Base-by-base conservation (phyloP, 305 asterid species). In the Plantago coronopus region DNA sequence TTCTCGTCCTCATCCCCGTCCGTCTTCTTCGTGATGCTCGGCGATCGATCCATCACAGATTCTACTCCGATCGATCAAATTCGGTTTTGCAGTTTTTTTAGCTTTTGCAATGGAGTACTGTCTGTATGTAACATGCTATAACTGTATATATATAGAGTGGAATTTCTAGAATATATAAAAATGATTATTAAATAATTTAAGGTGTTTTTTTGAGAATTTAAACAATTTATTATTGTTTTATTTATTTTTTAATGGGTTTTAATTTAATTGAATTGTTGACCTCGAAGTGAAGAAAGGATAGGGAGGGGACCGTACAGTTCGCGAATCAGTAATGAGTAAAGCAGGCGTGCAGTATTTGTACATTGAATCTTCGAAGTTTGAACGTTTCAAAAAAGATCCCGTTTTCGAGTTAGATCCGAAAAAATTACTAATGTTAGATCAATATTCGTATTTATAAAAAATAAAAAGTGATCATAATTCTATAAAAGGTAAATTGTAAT, bases 31-130 rank as follows among this genome's bases (percentile, higher is more conserved):
- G 29, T 50, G 42, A 48, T 43, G 71, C 89, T 80, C 20, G 48
- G 34, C 1, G 89, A 80, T 3, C 83, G 76, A 51, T 83, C 89
- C 89, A 80, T 80, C 13, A 4, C 6, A 4, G 38, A 4, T 11
- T 38, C 2, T 38, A 1, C 15, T 12, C 3, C 4, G 14, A 38
- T 38, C 13, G 31, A 27, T 27, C 31, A 27, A n/a, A n/a, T 29
- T 29, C 8, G 7, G 37, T 9, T 29, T 14, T 37, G 15, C 15
- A 38, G 13, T 38, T 38, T 4, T 31, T 31, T 31, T 31, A 4
- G 38, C 7, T 37, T 38, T 38, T 15, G 13, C 13, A 11, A 12
- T 11, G 13, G 44, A 38, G 13, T 9, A 1, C 13, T 38, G 11
- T 0, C 16, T 38, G 42, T 37, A 9, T 38, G 44, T 38, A 38